Percentiles rank a stretch among this genome's conserved stretches.
These are phyloP conservation scores for Austroboletus niveus DNA, from an alignment of 1,284 basidiomycete species.

Conservation along the genomic window DNA sequence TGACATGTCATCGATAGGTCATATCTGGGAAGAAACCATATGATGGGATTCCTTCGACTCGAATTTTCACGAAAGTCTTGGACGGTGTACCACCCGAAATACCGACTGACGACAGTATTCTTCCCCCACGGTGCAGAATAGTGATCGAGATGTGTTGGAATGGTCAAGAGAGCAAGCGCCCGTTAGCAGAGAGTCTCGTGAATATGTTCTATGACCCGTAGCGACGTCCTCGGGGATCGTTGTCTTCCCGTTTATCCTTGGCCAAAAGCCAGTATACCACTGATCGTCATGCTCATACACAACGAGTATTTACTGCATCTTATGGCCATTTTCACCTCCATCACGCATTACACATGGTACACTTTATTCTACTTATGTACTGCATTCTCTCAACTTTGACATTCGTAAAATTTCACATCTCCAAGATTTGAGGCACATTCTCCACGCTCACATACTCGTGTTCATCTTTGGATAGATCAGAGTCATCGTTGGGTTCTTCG, in stretches of 20 bases:
- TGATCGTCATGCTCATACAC: too few relatives aligned
- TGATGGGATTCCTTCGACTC: slow-evolving; percentile 2
- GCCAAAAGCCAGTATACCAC: too few relatives aligned
- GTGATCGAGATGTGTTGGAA: slow-evolving; percentile 24
- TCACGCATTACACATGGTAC: too few relatives aligned
- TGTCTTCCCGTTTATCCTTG: too few relatives aligned
- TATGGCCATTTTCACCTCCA: too few relatives aligned
- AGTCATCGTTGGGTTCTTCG: too few relatives aligned
- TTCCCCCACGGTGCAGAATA: slow-evolving; percentile 7
- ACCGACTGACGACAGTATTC: not conserved
- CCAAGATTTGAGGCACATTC: not conserved
- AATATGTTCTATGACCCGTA: slow-evolving; percentile 6
- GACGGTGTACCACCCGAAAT: slow-evolving; percentile 17
- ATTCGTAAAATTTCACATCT: not conserved
- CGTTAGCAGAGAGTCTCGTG: slow-evolving; percentile 12
- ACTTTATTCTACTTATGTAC: too few relatives aligned
- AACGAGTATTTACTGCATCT: too few relatives aligned
- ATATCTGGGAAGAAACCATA: slow-evolving; percentile 24
- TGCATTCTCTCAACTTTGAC: not conserved
- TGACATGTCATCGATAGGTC: slow-evolving; percentile 17
- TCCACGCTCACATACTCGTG: not conserved
- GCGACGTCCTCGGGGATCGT: not conserved
- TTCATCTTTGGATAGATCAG: not conserved
- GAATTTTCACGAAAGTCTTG: slow-evolving; percentile 5
- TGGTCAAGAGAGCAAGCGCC: slow-evolving; percentile 15